phyloP scores from a whole-genome alignment of 495 filamentous ascomycete genomes.

The Talaromyces trachyspermus region DNA sequence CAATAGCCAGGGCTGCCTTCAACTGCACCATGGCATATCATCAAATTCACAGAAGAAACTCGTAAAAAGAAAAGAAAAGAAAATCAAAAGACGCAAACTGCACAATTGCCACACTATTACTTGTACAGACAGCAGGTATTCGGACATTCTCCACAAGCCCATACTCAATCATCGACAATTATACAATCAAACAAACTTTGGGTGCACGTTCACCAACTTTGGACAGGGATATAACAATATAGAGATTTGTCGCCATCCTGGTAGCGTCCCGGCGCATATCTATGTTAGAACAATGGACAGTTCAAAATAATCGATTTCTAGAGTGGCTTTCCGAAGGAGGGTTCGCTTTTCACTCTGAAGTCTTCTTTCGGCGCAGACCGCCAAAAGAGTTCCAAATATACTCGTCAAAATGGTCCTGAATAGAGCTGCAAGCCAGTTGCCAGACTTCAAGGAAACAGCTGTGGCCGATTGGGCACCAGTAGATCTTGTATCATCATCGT shows the following conservation, averaged over 20 bases:
- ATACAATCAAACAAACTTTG: constrained; percentile 8
- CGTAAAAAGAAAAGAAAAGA: constrained; percentile 7
- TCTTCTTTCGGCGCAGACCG: constrained; percentile 32
- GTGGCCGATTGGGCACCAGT: constrained; percentile 33
- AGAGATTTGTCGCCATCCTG: background rate
- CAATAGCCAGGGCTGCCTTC: constrained; percentile 2
- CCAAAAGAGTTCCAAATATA: constrained; percentile 36
- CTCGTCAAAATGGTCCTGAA: constrained; percentile 35
- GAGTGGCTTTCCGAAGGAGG: too few relatives aligned
- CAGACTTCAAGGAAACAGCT: constrained; percentile 36
- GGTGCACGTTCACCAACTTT: constrained; percentile 5
- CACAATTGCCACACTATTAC: background rate
- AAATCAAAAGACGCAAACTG: background rate
- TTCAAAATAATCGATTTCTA: too few relatives aligned
- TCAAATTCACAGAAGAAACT: constrained; percentile 8
- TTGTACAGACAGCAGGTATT: background rate
- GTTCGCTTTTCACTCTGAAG: constrained; percentile 20
- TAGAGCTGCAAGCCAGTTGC: constrained; percentile 40
- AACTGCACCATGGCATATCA: background rate
- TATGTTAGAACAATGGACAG: too few relatives aligned
- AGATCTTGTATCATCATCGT: constrained; percentile 28
- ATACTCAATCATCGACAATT: constrained; percentile 8
- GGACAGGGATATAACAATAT: constrained; percentile 6
- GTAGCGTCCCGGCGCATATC: constrained; percentile 8
- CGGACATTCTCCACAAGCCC: background rate